Evolutionary conservation across 1,284 basidiomycete genomes (phyloP).

Genomic region (Pyrrhoderma lamaoense): DNA sequence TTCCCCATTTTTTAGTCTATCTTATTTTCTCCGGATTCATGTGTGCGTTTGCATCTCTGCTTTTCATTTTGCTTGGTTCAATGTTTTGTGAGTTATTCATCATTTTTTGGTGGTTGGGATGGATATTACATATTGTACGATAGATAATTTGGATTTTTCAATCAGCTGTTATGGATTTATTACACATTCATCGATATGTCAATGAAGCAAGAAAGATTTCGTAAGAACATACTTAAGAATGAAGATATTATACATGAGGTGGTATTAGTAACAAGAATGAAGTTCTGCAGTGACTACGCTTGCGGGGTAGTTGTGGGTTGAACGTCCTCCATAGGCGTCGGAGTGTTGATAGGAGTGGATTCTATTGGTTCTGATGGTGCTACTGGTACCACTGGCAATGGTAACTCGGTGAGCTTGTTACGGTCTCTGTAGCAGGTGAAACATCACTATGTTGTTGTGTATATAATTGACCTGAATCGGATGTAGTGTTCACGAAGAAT

Average conservation of each 20-base stretch:
- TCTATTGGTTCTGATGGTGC: too few relatives aligned
- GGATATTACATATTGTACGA: slow-evolving; percentile 18
- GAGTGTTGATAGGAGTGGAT: too few relatives aligned
- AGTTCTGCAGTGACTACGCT: too few relatives aligned
- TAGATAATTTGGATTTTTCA: neutral
- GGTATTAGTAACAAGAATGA: neutral
- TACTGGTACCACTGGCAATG: too few relatives aligned
- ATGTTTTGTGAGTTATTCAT: slow-evolving; percentile 17
- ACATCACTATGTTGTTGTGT: too few relatives aligned
- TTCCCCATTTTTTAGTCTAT: slow-evolving; percentile 13
- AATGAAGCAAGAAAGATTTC: neutral
- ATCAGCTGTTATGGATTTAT: too few relatives aligned
- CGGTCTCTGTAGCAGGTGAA: too few relatives aligned
- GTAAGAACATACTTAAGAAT: neutral
- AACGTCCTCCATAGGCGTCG: too few relatives aligned
- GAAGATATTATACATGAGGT: neutral
- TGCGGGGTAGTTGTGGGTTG: too few relatives aligned
- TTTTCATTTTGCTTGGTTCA: slow-evolving; percentile 12
- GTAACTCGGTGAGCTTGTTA: too few relatives aligned
- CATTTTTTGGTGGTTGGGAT: slow-evolving; percentile 17
- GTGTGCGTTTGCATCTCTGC: slow-evolving; percentile 9
- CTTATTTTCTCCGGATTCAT: slow-evolving; percentile 12
- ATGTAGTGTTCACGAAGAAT: slow-evolving; percentile 7
- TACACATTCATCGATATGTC: too few relatives aligned
- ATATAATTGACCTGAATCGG: too few relatives aligned